Evolutionary conservation across 345 rosid species (phyloP).

Genomic region (Lumnitzera racemosa): DNA sequence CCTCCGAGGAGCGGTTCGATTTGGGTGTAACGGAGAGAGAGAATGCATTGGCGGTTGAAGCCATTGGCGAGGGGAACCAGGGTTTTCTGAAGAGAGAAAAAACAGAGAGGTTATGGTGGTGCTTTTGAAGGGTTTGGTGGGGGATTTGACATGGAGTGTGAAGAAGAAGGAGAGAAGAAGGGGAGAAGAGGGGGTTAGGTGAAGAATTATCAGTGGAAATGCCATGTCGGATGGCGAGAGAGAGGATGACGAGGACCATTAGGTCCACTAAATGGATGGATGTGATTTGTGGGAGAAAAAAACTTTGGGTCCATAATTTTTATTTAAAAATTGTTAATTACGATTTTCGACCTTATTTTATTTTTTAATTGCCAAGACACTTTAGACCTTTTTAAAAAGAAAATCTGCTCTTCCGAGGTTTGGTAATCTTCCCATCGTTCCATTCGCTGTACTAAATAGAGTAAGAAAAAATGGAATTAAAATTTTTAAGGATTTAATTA

Average conservation of each 20-base stretch:
- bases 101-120: neutral
- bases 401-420: too few relatives aligned
- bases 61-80: conserved; percentile 31
- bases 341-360: too few relatives aligned
- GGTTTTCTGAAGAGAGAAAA: neutral
- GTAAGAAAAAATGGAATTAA: too few relatives aligned
- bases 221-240: neutral
- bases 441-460: too few relatives aligned
- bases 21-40: conserved; percentile 34
- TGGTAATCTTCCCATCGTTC: too few relatives aligned
- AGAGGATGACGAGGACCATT: neutral
- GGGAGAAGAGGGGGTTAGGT: neutral
- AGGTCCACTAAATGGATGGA: conserved; percentile 8
- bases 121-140: conserved; percentile 4
- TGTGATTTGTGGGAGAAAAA: neutral
- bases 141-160: neutral
- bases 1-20: conserved; percentile 13
- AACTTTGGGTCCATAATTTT: too few relatives aligned
- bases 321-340: too few relatives aligned
- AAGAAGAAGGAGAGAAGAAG: neutral
- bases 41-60: conserved; percentile 40
- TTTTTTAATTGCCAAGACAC: too few relatives aligned
- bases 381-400: too few relatives aligned
- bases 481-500: too few relatives aligned
- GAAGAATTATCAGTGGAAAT: neutral